phyloP scores from a whole-genome alignment of 225 moss, liverwort and hornwort genomes.

The Bryum argenteum region DNA sequence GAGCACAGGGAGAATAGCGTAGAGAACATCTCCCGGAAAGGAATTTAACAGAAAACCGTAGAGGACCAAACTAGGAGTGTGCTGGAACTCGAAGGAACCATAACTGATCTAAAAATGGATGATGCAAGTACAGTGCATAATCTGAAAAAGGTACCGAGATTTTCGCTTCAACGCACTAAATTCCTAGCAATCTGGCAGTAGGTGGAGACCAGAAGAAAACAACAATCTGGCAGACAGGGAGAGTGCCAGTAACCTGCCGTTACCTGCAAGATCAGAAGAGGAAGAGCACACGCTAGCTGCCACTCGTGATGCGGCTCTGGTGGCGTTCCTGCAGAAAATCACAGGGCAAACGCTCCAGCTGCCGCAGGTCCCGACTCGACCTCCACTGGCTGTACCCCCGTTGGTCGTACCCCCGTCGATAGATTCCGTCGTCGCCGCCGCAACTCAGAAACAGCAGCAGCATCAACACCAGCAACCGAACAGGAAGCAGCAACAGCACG shows the following conservation, averaged over 20 bases:
- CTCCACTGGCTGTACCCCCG: slow-evolving; percentile 1
- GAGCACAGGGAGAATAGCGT: too few relatives aligned
- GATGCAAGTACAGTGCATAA: too few relatives aligned
- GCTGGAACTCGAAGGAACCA: background rate
- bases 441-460: slow-evolving; percentile 27
- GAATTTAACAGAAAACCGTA: too few relatives aligned
- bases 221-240: background rate
- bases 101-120: background rate
- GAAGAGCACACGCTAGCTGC: slow-evolving; percentile 83
- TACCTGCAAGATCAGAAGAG: too few relatives aligned
- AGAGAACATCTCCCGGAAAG: too few relatives aligned
- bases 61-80: too few relatives aligned
- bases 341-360: slow-evolving; percentile 88
- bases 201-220: slow-evolving; percentile 15
- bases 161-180: background rate
- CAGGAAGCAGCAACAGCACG: slow-evolving; percentile 12
- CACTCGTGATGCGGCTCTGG: slow-evolving; percentile 86
- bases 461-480: background rate
- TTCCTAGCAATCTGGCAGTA: background rate
- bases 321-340: slow-evolving; percentile 86
- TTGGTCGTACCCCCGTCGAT: slow-evolving; percentile 37
- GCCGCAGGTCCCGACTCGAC: slow-evolving; percentile 61
- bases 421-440: slow-evolving; percentile 39
- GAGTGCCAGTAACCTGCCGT: background rate
- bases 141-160: background rate